These are phyloP conservation scores for Sungouiozyma ichnusensis DNA, from an alignment of 805 yeast genomes.

Conservation along the genomic window DNA sequence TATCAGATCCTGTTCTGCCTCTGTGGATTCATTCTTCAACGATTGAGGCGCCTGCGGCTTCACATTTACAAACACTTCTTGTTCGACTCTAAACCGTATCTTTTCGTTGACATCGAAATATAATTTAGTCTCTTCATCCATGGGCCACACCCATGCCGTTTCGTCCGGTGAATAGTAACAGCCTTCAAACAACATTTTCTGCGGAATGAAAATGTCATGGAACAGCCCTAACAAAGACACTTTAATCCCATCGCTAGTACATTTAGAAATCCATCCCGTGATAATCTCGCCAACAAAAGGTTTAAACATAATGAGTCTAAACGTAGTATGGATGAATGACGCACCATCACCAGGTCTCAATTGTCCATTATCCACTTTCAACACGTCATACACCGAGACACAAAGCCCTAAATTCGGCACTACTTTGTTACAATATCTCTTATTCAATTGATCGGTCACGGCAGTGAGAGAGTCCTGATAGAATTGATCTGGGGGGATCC, in stretches of 20 bases:
- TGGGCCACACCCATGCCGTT: conserved; percentile 93
- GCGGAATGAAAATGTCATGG: conserved; percentile 86
- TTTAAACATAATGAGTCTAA: conserved; percentile 73
- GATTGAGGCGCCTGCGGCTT: conserved; percentile 41
- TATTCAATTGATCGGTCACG: conserved; percentile 68
- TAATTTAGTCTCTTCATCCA: conserved; percentile 58
- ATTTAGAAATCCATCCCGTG: conserved; percentile 86
- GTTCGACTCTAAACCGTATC: conserved; percentile 84
- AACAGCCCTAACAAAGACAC: conserved; percentile 62
- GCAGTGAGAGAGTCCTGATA: conserved; percentile 62
- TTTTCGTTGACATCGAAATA: conserved; percentile 86
- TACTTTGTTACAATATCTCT: conserved; percentile 77
- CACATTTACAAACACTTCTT: conserved; percentile 73
- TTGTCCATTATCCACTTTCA: conserved; percentile 77
- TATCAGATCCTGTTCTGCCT: conserved; percentile 18
- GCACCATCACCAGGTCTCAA: conserved; percentile 94
- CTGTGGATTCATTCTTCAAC: conserved; percentile 14
- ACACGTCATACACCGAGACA: conserved; percentile 72
- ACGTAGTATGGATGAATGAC: conserved; percentile 60
- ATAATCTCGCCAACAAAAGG: conserved; percentile 92
- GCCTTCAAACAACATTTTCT: conserved; percentile 67
- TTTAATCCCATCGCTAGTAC: conserved; percentile 79
- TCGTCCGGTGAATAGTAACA: conserved; percentile 60
- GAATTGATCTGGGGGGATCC: conserved; percentile 82
- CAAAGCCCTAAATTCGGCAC: conserved; percentile 79